phyloP scores from a whole-genome alignment of 495 filamentous ascomycete genomes.

The Penicillium cinerascens region DNA sequence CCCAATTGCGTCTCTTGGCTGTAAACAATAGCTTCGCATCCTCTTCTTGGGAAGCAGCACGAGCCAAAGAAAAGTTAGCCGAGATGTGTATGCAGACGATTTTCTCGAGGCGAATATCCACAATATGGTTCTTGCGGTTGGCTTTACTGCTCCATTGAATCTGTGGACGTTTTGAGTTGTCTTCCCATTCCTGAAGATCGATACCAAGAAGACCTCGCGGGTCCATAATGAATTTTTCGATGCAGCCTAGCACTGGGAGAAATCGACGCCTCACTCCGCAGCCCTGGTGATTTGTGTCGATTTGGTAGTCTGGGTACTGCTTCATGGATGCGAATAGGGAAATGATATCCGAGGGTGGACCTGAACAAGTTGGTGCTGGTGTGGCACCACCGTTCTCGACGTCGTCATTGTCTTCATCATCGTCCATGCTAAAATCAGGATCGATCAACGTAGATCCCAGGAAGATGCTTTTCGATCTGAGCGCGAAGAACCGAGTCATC shows the following conservation, averaged over 20 bases:
- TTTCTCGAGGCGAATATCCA: conserved; percentile 33
- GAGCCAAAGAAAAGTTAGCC: background rate
- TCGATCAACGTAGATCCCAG: conserved; percentile 48
- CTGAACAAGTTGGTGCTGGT: background rate
- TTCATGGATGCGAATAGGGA: conserved; percentile 52
- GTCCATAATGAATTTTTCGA: conserved; percentile 65
- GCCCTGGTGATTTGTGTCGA: conserved; percentile 71
- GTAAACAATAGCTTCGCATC: conserved; percentile 40
- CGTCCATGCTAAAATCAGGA: conserved; percentile 28
- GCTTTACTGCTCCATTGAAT: conserved; percentile 27
- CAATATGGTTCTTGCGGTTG: conserved; percentile 19
- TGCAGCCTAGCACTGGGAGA: conserved; percentile 62
- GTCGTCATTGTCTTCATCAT: conserved; percentile 14
- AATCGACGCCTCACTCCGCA: conserved; percentile 71
- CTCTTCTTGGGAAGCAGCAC: conserved; percentile 20
- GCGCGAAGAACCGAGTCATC: conserved; percentile 73
- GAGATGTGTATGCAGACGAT: conserved; percentile 20
- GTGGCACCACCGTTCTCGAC: background rate
- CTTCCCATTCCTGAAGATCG: conserved; percentile 43
- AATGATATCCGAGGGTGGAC: conserved; percentile 41
- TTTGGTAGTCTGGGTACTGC: conserved; percentile 71
- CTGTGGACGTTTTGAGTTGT: conserved; percentile 1
- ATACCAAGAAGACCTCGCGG: conserved; percentile 63
- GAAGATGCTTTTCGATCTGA: conserved; percentile 44
- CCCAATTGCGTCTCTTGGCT: conserved; percentile 41